Evolutionary conservation across 208 protist genomes (phyloP), one percentile per base, ranked within the genome.

Genomic region (Crithidia thermophila): DNA sequence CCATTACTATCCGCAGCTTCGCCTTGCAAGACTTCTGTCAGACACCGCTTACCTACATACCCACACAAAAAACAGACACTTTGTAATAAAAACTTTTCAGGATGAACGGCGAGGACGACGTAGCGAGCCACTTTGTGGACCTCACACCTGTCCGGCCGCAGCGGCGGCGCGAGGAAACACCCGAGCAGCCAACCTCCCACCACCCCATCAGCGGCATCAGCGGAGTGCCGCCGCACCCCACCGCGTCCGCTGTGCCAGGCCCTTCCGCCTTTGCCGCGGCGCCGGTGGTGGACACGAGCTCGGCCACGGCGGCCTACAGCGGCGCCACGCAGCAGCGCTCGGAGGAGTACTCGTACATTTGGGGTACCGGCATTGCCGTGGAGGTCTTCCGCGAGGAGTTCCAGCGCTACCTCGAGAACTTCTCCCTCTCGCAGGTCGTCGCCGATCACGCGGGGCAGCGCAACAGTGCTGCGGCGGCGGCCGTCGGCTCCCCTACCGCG

Each of bases 321-420:
- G 30, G 49, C 13, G 18, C 67, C 14, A 43, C 58, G 9, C 55
- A 68, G 40, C 75, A 55, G 53, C 87, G 85, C 23, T 80, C 81
- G 14, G 88, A 94, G 42, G 88, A 94, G n/a, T 74, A 85, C 43
- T 84, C 88, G 9, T 96, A 96, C 66, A 91, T 96, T 49, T 96
- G 91, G 91, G 91, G 91, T 21, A 96, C 91, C 16, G 77, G 78
- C 61, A 96, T 96, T 52, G 86, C 91, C 27, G 82, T 94, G 42
- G 88, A 96, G 68, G 77, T 70, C n/a, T 96, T 94, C 55, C 74
- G 80, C 13, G 74, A 78, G 10, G 82, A 87, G 23, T 94, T 96
- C 65, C 76, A 78, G n/a, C 78, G 39, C n/a, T 92, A 91, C 49
- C 64, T 96, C 2, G 88, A 96, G 61, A 91, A 72, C 18, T 94